Conservation (phyloP, 2,329 filamentous ascomycete genomes). For the Cryphonectria parasitica region DNA sequence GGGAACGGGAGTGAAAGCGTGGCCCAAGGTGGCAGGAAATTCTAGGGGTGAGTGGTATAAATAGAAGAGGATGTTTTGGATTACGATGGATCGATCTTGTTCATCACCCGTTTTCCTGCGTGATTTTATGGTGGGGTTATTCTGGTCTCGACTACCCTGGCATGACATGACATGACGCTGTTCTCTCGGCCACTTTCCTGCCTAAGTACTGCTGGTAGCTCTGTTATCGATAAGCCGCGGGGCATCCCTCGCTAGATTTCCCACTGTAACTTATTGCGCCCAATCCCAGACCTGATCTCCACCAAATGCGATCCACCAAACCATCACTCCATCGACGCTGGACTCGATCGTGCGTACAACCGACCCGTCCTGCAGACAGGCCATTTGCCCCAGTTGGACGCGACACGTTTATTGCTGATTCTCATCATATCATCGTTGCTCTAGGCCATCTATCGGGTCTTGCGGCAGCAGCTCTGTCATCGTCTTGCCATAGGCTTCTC, state of each 20-base stretch:
- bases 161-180: slow-evolving; percentile 16
- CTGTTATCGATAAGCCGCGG: slow-evolving; percentile 19
- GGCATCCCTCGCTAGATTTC: slow-evolving; percentile 22
- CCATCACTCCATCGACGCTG: not conserved
- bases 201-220: not conserved
- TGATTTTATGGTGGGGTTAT: slow-evolving; percentile 30
- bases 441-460: not conserved
- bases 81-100: slow-evolving; percentile 10
- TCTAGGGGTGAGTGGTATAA: slow-evolving; percentile 22
- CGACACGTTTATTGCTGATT: not conserved
- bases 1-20: not conserved
- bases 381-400: not conserved
- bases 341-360: not conserved
- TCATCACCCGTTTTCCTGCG: slow-evolving; percentile 25
- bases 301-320: not conserved
- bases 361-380: not conserved
- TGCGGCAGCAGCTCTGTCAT: not conserved
- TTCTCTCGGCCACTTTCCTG: slow-evolving; percentile 11
- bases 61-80: slow-evolving; percentile 19
- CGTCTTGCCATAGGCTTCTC: not conserved
- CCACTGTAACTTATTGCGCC: not conserved
- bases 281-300: not conserved
- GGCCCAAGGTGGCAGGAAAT: not conserved
- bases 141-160: slow-evolving; percentile 19
- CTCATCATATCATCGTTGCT: not conserved